phyloP scores from a whole-genome alignment of 805 yeast species.

The Phaffomyces opuntiae region DNA sequence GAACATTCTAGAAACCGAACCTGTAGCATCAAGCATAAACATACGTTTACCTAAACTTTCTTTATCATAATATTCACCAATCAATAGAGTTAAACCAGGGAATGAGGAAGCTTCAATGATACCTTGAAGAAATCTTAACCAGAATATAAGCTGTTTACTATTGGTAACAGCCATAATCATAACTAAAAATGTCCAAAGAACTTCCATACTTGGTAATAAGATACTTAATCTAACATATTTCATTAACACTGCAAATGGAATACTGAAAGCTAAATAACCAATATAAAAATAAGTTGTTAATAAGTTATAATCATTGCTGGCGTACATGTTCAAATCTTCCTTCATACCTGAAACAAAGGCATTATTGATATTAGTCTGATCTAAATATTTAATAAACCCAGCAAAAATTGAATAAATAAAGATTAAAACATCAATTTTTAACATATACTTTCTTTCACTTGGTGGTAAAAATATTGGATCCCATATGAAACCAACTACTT shows the following conservation, averaged over 20 bases:
- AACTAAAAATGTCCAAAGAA: constrained; percentile 8
- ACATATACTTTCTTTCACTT: constrained; percentile 6
- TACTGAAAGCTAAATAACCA: constrained; percentile 6
- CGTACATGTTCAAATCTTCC: constrained; percentile 46
- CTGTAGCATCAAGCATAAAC: constrained; percentile 10
- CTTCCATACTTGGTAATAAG: constrained; percentile 7
- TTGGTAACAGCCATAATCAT: constrained; percentile 7
- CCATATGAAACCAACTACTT: constrained; percentile 6
- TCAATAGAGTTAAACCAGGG: constrained; percentile 6
- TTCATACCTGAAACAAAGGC: constrained; percentile 61
- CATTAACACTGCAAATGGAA: constrained; percentile 1
- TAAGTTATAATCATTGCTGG: constrained; percentile 43
- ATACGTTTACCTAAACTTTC: constrained; percentile 7
- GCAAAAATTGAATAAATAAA: constrained; percentile 9
- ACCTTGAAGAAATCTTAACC: constrained; percentile 10
- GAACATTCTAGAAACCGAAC: constrained; percentile 8
- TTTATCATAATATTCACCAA: constrained; percentile 8
- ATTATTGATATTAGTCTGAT: constrained; percentile 49
- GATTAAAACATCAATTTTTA: constrained; percentile 11
- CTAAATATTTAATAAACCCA: constrained; percentile 41
- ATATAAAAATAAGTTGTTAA: constrained; percentile 8
- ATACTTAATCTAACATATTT: constrained; percentile 6
- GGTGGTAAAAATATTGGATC: constrained; percentile 8
- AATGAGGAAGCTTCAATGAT: constrained; percentile 8
- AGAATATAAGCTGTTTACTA: constrained; percentile 2